Conservation (phyloP, 257 asterid species). For the Nicotiana attenuata region DNA sequence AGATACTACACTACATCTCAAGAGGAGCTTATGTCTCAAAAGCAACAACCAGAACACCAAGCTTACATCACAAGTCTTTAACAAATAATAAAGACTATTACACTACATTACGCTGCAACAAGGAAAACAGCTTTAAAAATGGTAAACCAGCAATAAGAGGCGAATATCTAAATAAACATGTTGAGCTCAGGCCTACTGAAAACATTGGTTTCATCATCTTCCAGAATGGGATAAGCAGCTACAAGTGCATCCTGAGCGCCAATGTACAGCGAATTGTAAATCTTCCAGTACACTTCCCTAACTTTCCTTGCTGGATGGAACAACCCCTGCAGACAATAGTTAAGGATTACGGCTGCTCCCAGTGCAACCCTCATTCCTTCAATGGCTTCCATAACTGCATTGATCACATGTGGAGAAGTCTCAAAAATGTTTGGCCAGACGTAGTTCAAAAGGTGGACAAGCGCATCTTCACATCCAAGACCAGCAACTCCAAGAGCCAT, state of each 20-base stretch:
- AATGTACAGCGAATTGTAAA: constrained; percentile 71
- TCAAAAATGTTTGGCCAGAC: constrained; percentile 93
- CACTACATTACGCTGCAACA: neutral
- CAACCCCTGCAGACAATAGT: constrained; percentile 83
- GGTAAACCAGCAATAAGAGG: neutral
- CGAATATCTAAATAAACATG: constrained; percentile 51
- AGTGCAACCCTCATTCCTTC: constrained; percentile 91
- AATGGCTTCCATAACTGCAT: constrained; percentile 89
- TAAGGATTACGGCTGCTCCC: constrained; percentile 72
- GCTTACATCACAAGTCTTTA: neutral
- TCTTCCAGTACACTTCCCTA: constrained; percentile 91
- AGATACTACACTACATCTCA: constrained; percentile 1
- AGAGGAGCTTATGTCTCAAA: neutral
- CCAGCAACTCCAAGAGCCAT: constrained; percentile 93
- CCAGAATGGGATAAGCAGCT: constrained; percentile 78
- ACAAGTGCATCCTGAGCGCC: constrained; percentile 89
- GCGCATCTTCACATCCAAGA: constrained; percentile 85
- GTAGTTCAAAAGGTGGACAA: constrained; percentile 68
- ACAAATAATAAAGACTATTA: neutral
- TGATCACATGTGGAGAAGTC: constrained; percentile 85
- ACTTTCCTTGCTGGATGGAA: constrained; percentile 95
- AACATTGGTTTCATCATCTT: constrained; percentile 56
- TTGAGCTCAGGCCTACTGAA: constrained; percentile 67
- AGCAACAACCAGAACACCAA: neutral
- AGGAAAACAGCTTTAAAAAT: neutral